phyloP scores from a whole-genome alignment of 345 rosid genomes.

The Lagerstroemia speciosa region DNA sequence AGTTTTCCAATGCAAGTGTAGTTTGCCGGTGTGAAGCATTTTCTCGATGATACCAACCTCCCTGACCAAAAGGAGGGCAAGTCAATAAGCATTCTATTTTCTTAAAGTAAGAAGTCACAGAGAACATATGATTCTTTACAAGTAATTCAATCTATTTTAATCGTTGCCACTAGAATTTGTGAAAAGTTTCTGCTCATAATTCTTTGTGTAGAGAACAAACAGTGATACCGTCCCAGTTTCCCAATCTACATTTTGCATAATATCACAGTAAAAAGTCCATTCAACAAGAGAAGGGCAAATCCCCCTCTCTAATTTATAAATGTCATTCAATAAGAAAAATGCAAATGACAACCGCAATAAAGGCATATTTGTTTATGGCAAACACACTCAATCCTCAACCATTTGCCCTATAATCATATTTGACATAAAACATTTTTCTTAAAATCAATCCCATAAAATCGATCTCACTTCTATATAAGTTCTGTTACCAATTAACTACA shows the following conservation, averaged over 20 bases:
- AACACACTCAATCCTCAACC: no score
- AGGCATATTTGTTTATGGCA: not conserved
- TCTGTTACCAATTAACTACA: no score
- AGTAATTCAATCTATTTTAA: not conserved
- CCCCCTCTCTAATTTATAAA: no score
- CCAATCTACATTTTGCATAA: no score
- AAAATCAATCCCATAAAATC: no score
- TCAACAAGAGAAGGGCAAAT: not conserved
- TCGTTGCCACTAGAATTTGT: not conserved
- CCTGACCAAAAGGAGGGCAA: conserved; percentile 5
- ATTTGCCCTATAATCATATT: no score
- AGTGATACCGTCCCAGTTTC: no score
- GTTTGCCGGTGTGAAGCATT: conserved; percentile 47
- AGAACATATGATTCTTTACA: not conserved
- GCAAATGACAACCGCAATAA: not conserved
- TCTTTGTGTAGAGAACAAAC: not conserved
- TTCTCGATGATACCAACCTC: conserved; percentile 30
- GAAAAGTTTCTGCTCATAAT: not conserved
- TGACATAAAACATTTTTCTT: no score
- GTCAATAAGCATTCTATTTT: not conserved
- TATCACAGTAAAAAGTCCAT: no score
- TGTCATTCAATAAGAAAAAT: no score
- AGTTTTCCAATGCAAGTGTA: conserved; percentile 95
- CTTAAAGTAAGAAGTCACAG: not conserved
- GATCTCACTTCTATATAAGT: no score